phyloP scores from a whole-genome alignment of 371 early-diverging fungal species.

The Mortierella sp. region DNA sequence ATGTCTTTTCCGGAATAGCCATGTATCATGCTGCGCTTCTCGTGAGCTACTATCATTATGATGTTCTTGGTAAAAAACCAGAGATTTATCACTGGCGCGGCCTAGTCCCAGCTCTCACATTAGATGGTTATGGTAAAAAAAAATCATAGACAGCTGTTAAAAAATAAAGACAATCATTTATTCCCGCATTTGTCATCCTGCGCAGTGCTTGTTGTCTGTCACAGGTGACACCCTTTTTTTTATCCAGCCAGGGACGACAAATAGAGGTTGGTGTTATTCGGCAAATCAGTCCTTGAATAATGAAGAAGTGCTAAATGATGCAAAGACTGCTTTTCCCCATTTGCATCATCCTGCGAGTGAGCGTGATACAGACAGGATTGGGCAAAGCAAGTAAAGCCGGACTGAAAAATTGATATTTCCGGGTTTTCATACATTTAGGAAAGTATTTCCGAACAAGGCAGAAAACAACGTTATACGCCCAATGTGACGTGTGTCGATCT shows the following conservation, averaged over 20 bases:
- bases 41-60: constrained; percentile 25
- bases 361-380: not conserved
- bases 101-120: constrained; percentile 11
- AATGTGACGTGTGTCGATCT: no score
- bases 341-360: no score
- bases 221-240: no score
- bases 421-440: no score
- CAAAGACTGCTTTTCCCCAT: no score
- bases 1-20: constrained; percentile 13
- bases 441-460: no score
- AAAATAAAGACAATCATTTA: not conserved
- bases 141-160: not conserved
- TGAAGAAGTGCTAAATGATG: no score
- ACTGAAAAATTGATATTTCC: not conserved
- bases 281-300: no score
- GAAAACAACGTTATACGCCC: no score
- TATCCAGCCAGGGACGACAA: no score
- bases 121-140: not conserved
- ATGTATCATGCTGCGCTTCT: constrained; percentile 28
- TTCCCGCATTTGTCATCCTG: constrained; percentile 11
- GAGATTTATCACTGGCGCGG: constrained; percentile 20
- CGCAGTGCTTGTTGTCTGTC: not conserved
- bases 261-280: no score
- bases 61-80: constrained; percentile 10
- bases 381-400: not conserved